Percentiles rank a stretch among this genome's conserved stretches.
phyloP scores from a whole-genome alignment of 805 yeast species.

The Sungouiozyma ichnusensis region DNA sequence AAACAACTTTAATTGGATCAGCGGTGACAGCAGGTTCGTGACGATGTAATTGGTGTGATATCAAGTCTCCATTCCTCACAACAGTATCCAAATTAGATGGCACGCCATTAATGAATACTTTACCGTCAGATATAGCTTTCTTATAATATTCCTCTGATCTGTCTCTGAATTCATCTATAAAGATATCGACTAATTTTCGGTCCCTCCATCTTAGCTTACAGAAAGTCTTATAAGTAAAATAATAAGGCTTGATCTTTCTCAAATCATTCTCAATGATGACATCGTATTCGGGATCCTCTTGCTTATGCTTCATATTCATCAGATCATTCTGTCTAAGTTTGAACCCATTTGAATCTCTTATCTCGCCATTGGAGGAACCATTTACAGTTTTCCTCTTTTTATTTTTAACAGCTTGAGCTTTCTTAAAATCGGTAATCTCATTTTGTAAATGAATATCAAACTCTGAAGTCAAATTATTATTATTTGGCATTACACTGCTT shows the following conservation, averaged over 20 bases:
- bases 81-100: conserved; percentile 54
- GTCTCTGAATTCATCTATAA: conserved; percentile 75
- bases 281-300: conserved; percentile 48
- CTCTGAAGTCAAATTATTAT: not conserved
- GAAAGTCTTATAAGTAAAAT: conserved; percentile 78
- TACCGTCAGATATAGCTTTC: conserved; percentile 45
- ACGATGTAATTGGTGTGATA: conserved; percentile 67
- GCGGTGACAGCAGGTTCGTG: conserved; percentile 79
- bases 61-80: conserved; percentile 71
- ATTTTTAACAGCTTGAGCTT: conserved; percentile 5
- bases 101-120: conserved; percentile 58
- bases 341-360: conserved; percentile 25
- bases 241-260: conserved; percentile 73
- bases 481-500: not conserved
- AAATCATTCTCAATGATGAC: conserved; percentile 51
- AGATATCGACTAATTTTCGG: conserved; percentile 69
- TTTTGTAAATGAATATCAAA: conserved; percentile 9
- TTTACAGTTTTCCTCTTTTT: conserved; percentile 7
- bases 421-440: conserved; percentile 10
- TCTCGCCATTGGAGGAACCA: conserved; percentile 6
- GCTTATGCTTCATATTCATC: conserved; percentile 36
- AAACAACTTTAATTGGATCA: conserved; percentile 49
- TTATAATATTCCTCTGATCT: conserved; percentile 56
- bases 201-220: conserved; percentile 89
- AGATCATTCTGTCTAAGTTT: conserved; percentile 20